Percentiles rank a stretch among this genome's conserved stretches.
Evolutionary conservation across 2,329 filamentous ascomycete genomes (phyloP).

Genomic region (Trichoderma endophyticum): DNA sequence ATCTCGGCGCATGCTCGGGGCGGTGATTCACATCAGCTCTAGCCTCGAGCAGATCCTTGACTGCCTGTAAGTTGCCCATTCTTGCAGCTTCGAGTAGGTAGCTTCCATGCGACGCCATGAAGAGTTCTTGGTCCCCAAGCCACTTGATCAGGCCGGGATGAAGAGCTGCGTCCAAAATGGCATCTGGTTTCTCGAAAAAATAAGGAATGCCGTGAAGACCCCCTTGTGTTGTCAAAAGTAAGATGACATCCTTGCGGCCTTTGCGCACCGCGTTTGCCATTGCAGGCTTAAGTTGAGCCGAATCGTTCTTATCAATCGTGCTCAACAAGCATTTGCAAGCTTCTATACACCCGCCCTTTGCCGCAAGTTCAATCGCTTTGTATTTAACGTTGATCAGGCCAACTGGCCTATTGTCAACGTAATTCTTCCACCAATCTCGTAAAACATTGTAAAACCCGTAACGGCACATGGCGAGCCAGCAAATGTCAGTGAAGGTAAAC

Average conservation of each 20-base stretch:
- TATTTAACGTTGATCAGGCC: rapidly evolving
- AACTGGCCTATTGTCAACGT: background rate
- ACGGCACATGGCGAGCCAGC: background rate
- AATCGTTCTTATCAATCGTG: background rate
- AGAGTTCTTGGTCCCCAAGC: no score
- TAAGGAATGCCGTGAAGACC: no score
- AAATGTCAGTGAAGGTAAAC: background rate
- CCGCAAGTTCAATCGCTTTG: background rate
- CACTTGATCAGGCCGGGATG: background rate
- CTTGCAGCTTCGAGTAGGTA: background rate
- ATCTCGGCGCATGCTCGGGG: rapidly evolving
- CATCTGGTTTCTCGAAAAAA: background rate
- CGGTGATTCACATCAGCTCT: background rate
- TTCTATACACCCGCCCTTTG: background rate
- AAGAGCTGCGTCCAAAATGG: rapidly evolving
- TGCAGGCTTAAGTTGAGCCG: background rate
- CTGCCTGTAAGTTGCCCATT: background rate
- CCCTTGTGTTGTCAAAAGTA: no score
- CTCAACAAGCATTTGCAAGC: background rate
- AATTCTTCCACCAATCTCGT: conserved; percentile 9
- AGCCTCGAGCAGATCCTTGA: background rate
- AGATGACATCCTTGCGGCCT: background rate
- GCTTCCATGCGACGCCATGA: no score
- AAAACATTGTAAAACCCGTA: conserved; percentile 9
- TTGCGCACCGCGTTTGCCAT: background rate